Base-by-base conservation (phyloP, 2,329 filamentous ascomycete species). In the Aurifilum marmelostoma region DNA sequence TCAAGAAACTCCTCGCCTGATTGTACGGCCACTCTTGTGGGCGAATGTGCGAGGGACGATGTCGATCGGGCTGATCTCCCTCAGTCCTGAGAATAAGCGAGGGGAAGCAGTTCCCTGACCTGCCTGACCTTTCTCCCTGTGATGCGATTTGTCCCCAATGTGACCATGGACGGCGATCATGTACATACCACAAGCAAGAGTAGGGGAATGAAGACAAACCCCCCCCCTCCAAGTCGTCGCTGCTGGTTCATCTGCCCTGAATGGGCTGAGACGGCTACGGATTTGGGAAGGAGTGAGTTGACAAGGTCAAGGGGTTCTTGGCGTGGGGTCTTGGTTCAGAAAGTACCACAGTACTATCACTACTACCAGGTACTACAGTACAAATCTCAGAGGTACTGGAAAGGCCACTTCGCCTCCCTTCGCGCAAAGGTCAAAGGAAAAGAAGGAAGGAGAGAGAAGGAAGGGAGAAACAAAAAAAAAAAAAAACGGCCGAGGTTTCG, bases 21-120 rank as follows among this genome's bases (percentile, higher is more conserved):
- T 56, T 11, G 4, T 60, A 7, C 37, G 41, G 27, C 18, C 61
- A 16, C 8, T 29, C 32, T 12, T 18, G 27, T 32, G n/a, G 61
- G n/a, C 8, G 60, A 29, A 58, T 47, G n/a, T 32, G n/a, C 43
- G 61, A 50, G 8, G 69, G 58, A 71, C 60, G 43, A 21, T 21
- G 69, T 54, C 67, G 69, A 69, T 71, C 69, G 66, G 59, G 56
- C 47, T 66, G 67, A 65, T 69, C 69, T 68, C 43, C 67, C 47
- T 70, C 65, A 67, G 65, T 39, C 18, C 37, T 62, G 63, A 69
- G 64, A 41, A 59, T 29, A 69, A 71, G 60, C 64, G 67, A 71
- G 58, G 11, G 24, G 27, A 56, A 8, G 24, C 12, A 3, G 27
- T 18, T 29, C 52, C 32, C 29, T 47, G 29, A n/a, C 12, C 32